phyloP scores from a whole-genome alignment of 2,329 filamentous ascomycete genomes.

The Aspergillus clavatus region DNA sequence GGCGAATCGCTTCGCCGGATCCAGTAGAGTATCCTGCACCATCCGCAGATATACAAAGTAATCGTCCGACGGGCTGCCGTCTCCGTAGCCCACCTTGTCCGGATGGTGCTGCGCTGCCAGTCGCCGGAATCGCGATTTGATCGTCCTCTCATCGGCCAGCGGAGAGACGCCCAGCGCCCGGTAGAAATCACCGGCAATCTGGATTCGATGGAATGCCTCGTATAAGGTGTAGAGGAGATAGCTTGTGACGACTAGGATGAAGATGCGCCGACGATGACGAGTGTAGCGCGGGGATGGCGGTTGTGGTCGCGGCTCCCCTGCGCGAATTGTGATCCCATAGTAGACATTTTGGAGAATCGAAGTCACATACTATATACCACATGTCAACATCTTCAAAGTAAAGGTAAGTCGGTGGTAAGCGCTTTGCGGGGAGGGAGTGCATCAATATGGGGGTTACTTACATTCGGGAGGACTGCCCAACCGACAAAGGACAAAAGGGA shows the following conservation, averaged over 20 bases:
- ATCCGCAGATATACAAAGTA: constrained; percentile 80
- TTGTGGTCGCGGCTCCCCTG: constrained; percentile 73
- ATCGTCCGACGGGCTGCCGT: constrained; percentile 34
- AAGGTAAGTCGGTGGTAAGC: background rate
- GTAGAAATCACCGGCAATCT: constrained; percentile 70
- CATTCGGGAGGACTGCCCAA: constrained; percentile 60
- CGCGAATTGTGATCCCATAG: constrained; percentile 84
- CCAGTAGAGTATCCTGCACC: constrained; percentile 75
- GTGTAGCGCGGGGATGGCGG: constrained; percentile 63
- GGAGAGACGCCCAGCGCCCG: constrained; percentile 66
- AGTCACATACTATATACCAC: constrained; percentile 61
- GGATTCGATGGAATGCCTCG: constrained; percentile 80
- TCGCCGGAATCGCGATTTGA: constrained; percentile 81
- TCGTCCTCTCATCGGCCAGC: constrained; percentile 64
- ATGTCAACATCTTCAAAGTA: constrained; percentile 8
- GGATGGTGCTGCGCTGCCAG: constrained; percentile 69
- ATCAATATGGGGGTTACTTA: constrained; percentile 32
- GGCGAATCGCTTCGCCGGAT: constrained; percentile 72
- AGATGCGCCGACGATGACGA: constrained; percentile 73
- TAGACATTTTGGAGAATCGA: constrained; percentile 73
- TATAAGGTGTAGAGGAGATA: constrained; percentile 92
- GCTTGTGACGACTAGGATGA: constrained; percentile 71
- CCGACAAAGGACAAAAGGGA: constrained; percentile 53
- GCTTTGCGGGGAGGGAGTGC: background rate
- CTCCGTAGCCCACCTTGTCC: constrained; percentile 62